Base-by-base conservation (phyloP, 1,284 basidiomycete species). In the Trametes sp. region DNA sequence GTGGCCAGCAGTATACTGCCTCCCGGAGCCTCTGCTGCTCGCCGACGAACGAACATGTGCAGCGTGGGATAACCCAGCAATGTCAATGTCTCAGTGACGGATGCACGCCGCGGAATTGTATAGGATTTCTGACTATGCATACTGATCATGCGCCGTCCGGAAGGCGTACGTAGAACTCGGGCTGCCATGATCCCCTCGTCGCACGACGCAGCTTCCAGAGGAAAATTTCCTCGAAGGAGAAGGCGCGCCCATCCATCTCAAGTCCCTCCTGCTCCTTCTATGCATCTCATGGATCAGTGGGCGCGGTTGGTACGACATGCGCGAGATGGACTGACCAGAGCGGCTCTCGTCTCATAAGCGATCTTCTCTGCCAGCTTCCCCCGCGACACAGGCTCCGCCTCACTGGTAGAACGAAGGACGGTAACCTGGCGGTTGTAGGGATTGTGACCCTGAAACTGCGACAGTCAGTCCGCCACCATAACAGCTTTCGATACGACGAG, bases 171-270 rank as follows among this genome's bases (percentile, higher is more conserved):
- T 26, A 41, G 45, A 60, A 33, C 29, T 59, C 64, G 21, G 61
- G 61, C 35, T 66, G 64, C 57, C 61, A 65, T n/a, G 60, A 59
- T 19, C 60, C 64, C 21, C 24, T 57, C 11, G 57, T 55, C 11
- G 56, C 57, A 28, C 46, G 63, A 9, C 45, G 49, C 5, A 62
- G 48, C 23, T 23, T 58, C 31, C 48, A 46, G 21, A 61, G 16
- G 49, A 55, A 29, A 31, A 65, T 52, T 0, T 55, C 31, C 4
- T 51, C 42, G n/a, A 58, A 38, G 24, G 26, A 21, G 49, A 53
- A 24, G 21, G 28, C 6, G 13, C 10, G 4, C 10, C 42, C 33
- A 9, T 19, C 44, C 2, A 54, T 35, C 1, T 2, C 19, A 9
- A 55, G n/a, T 9, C 0, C n/a, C 19, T 14, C 5, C 29, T n/a